Evolutionary conservation across 2,329 filamentous ascomycete genomes (phyloP).

Genomic region (Cordyceps cicadae): DNA sequence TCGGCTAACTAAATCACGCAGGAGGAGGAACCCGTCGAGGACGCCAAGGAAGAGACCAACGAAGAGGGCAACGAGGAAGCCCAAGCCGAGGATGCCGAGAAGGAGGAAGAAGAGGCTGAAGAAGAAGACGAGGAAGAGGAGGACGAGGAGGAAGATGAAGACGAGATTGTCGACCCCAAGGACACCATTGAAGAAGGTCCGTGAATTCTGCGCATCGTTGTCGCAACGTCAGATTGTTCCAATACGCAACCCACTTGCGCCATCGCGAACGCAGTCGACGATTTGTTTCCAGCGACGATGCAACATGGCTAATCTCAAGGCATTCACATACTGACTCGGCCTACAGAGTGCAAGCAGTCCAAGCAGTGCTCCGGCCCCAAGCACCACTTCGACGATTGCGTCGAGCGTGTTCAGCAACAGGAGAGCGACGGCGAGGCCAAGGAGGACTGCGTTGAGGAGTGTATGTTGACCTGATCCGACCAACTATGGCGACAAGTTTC

Average conservation of each 20-base stretch:
- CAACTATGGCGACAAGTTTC: not conserved
- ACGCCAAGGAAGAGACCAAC: conserved; percentile 20
- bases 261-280: not conserved
- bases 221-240: conserved; percentile 8
- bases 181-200: conserved; percentile 85
- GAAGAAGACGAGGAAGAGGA: conserved; percentile 39
- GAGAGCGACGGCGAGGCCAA: conserved; percentile 64
- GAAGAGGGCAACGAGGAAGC: conserved; percentile 21
- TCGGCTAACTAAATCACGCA: conserved; percentile 22
- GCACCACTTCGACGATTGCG: conserved; percentile 98
- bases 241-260: not conserved
- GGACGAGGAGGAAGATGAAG: conserved; percentile 57
- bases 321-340: conserved; percentile 19
- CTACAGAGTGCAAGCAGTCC: conserved; percentile 79
- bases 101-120: conserved; percentile 37
- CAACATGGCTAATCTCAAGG: conserved; percentile 6
- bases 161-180: conserved; percentile 82
- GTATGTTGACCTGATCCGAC: conserved; percentile 52
- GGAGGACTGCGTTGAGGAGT: conserved; percentile 99
- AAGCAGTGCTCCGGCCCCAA: conserved; percentile 78
- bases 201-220: conserved; percentile 25
- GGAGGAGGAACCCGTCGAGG: conserved; percentile 22
- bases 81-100: conserved; percentile 25
- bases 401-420: conserved; percentile 67
- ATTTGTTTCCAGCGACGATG: not conserved